Base-by-base conservation (phyloP, 129 eudicot species). In the Ambrosia artemisiifolia region DNA sequence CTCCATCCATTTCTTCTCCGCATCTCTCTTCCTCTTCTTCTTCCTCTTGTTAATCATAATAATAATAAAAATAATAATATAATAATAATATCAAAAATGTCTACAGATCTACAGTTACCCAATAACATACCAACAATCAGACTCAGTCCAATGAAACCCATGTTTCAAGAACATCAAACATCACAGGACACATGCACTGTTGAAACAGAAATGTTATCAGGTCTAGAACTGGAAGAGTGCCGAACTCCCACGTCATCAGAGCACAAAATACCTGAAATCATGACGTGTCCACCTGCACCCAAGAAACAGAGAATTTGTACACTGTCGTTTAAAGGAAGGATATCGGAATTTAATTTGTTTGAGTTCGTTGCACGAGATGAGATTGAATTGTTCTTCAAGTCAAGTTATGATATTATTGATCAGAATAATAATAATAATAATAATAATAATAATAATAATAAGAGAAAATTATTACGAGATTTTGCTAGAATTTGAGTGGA, bases 271-370 rank as follows among this genome's bases (percentile, higher is more conserved):
- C 95, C 95, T 7, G 33, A 17, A 33, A 67, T 74, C 16, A 59
- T 63, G 33, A 78, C 18, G 65, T 86, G 92, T 70, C 96, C 96
- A 30, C 86, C 88, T 32, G 83, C 92, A 30, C 92, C 96, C 4
- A 82, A 63, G 32, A 89, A 84, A 75, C 84, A 65, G 32, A 72
- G 79, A 53, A 11, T 57, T 38, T 57, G 18, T 14, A 36, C 30
- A 16, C 68, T 65, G 11, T 34, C 65, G 2, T 75, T 78, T 69
- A 81, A 76, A 78, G 36, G 85, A 70, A 81, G 63, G 60, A 11
- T 76, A 54, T 55, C 70, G 0, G 81, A 81, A 18, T 81, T 81
- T 19, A 57, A 65, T 13, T 65, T 71, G 12, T 76, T 69, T 47
- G 78, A 81, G 50, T 57, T 38, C 59, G 71, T 76, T 11, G 71